Evolutionary conservation across 768 basidiomycete species (phyloP).

Genomic region (Suillus brevipes): DNA sequence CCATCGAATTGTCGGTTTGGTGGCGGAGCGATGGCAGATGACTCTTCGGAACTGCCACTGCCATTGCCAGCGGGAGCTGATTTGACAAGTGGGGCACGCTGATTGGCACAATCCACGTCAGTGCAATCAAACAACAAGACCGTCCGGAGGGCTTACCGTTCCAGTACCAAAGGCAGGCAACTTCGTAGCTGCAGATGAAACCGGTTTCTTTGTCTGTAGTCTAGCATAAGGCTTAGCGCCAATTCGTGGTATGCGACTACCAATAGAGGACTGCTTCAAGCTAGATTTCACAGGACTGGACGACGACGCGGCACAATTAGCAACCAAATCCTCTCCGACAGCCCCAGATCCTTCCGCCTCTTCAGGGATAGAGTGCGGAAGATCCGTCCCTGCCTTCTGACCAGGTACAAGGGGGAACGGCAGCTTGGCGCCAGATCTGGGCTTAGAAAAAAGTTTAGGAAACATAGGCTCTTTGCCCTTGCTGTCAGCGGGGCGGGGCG

Average conservation of each 20-base stretch:
- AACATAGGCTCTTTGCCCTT: slow-evolving; percentile 24
- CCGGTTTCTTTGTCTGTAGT: slow-evolving; percentile 20
- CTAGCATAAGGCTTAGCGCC: slow-evolving; percentile 59
- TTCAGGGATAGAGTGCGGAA: slow-evolving; percentile 35
- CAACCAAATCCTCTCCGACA: slow-evolving; percentile 13
- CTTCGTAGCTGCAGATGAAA: not conserved
- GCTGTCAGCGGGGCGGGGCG: slow-evolving; percentile 11
- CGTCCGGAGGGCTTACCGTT: not conserved
- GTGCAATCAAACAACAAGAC: not conserved
- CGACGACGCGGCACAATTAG: slow-evolving; percentile 17
- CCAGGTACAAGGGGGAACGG: slow-evolving; percentile 30
- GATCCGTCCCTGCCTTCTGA: slow-evolving; percentile 20
- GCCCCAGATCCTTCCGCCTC: slow-evolving; percentile 23
- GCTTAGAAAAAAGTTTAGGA: slow-evolving; percentile 12
- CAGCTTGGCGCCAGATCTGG: slow-evolving; percentile 18
- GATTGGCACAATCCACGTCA: not conserved
- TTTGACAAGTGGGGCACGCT: slow-evolving; percentile 17
- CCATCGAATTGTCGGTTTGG: not conserved
- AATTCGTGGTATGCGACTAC: slow-evolving; percentile 63
- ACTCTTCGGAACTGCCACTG: slow-evolving; percentile 14
- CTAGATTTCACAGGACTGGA: slow-evolving; percentile 40
- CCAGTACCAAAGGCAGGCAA: slow-evolving; percentile 4
- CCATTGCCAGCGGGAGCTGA: slow-evolving; percentile 14
- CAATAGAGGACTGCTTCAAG: slow-evolving; percentile 46
- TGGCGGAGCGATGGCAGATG: slow-evolving; percentile 10